Percentiles rank a stretch among this genome's conserved stretches.
Conservation (phyloP, 805 yeast species). For the Yamadazyma takamatsuzukensis region DNA sequence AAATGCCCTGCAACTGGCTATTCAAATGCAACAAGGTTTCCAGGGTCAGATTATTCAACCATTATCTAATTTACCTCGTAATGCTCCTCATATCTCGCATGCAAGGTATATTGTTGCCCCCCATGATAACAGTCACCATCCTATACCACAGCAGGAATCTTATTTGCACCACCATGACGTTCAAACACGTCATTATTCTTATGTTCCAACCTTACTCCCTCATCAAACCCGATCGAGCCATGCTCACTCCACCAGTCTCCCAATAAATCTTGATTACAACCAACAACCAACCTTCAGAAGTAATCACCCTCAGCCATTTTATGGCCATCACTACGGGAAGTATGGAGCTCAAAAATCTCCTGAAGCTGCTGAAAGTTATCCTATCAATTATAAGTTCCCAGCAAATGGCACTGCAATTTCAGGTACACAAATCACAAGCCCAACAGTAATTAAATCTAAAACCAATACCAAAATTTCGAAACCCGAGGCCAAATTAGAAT, state of each 20-base stretch:
- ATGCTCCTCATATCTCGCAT: no score
- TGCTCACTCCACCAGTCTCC: slow-evolving; percentile 5
- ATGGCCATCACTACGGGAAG: slow-evolving; percentile 1
- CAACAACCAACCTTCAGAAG: background rate
- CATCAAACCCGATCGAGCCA: background rate
- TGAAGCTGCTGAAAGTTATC: slow-evolving; percentile 1
- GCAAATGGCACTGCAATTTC: background rate
- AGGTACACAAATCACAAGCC: background rate
- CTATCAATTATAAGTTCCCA: slow-evolving; percentile 7
- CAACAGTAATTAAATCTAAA: no score
- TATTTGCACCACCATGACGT: no score
- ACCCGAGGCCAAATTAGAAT: no score
- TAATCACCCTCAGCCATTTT: background rate
- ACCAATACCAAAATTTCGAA: no score
- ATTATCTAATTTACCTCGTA: no score
- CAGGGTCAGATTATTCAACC: no score
- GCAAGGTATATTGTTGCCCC: no score
- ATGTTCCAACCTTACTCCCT: background rate
- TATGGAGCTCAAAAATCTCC: background rate
- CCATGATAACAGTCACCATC: no score
- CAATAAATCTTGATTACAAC: slow-evolving; percentile 3
- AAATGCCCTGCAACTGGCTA: no score
- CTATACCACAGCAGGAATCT: no score
- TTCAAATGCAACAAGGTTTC: no score
- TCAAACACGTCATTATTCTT: background rate